phyloP scores from a whole-genome alignment of 73 alveolate genomes.

The Blepharisma japonicum region DNA sequence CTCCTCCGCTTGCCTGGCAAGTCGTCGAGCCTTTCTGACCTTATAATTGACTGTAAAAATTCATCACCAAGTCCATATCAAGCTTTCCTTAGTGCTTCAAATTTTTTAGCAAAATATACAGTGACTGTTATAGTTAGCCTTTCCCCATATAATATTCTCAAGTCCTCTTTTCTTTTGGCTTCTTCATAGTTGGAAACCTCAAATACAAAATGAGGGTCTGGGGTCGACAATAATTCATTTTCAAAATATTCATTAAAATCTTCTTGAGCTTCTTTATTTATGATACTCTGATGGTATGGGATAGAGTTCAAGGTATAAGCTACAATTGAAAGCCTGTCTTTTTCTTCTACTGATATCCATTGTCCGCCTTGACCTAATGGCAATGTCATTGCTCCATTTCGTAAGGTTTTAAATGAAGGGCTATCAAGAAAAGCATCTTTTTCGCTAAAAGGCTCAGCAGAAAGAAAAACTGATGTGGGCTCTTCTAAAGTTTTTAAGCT shows the following conservation, averaged over 20 bases:
- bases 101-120: conserved; percentile 1
- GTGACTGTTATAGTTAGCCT: neutral
- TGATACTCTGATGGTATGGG: neutral
- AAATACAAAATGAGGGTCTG: neutral
- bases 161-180: neutral
- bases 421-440: neutral
- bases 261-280: neutral
- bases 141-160: neutral
- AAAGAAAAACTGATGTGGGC: too few relatives aligned
- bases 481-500: too few relatives aligned
- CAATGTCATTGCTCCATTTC: neutral
- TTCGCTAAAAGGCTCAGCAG: neutral
- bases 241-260: neutral
- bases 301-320: neutral
- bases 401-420: neutral
- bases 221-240: neutral
- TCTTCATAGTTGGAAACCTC: neutral
- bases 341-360: conserved; percentile 13
- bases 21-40: neutral
- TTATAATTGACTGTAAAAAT: neutral
- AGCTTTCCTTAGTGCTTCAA: neutral
- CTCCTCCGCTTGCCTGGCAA: conserved; percentile 4
- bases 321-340: neutral
- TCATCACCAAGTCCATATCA: neutral
- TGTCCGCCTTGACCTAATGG: neutral